Base-by-base conservation (phyloP, 2,329 filamentous ascomycete genomes). In the Alternaria infectoria region DNA sequence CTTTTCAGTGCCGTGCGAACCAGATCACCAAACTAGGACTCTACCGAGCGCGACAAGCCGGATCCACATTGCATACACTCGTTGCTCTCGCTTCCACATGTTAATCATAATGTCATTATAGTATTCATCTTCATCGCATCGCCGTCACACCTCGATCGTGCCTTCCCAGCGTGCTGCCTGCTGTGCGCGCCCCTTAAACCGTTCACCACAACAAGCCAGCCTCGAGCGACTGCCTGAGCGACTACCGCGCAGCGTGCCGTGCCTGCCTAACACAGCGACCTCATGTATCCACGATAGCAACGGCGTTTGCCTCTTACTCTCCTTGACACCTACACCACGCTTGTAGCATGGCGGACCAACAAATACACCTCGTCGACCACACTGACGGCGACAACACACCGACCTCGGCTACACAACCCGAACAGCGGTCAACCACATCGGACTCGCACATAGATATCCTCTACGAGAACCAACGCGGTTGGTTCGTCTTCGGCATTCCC, bases 391-490 rank as follows among this genome's bases (percentile, higher is more conserved):
- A 79, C 61, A 81, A 68, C 23, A 72, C 69, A 21, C 71, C 74
- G 12, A 70, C 71, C 10, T 62, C 61, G 17, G 66, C 65, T 51
- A 43, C 72, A 19, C 60, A 59, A 26, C 32, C 60, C 17, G 67
- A 71, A 59, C 64, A 59, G 30, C 66, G 67, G 13, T 65, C 68
- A 43, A 61, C 59, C 13, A 71, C 68, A 11, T 65, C 71, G 36
- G 70, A 73, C 57, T 74, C 72, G 13, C 73, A 79, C 66, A 76
- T 98, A 64, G 96, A 99, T 67, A 87, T 98, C 6, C 84, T 99
- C 0, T 98, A 97, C 80, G 96, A 99, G 79, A 99, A 99, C 75
- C 92, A 99, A 81, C 88, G 96, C 61, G 96, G 96, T 11, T 90
- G 89, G 43, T 97, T 97, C 75, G 84, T 97, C 65, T 98, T 95